A percentile compares a stretch with the other conserved stretches of the same genome.
These are phyloP conservation scores for Claviceps pusilla DNA, from an alignment of 2,329 filamentous ascomycete species.

Conservation along the genomic window DNA sequence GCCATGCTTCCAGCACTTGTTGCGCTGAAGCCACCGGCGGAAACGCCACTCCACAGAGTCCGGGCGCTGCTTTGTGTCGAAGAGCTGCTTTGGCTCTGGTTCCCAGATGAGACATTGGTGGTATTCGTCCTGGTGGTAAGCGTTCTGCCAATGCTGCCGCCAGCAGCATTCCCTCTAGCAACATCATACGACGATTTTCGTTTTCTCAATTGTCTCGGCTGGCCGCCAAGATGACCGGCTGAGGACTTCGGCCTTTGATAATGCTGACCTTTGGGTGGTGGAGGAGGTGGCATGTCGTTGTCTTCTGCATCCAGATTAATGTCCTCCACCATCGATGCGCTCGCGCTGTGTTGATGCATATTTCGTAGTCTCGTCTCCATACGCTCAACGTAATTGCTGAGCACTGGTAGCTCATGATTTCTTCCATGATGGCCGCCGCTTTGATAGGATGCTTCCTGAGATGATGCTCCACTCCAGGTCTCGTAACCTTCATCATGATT, in stretches of 20 bases:
- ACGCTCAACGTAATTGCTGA: constrained; percentile 75
- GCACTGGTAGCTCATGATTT: constrained; percentile 47
- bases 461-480: constrained; percentile 41
- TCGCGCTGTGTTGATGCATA: constrained; percentile 48
- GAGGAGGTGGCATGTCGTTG: constrained; percentile 42
- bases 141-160: constrained; percentile 51
- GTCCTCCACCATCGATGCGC: constrained; percentile 9
- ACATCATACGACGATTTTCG: constrained; percentile 71
- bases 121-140: constrained; percentile 79
- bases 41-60: constrained; percentile 86
- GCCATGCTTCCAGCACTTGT: constrained; percentile 91
- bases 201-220: constrained; percentile 37
- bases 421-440: constrained; percentile 27
- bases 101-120: constrained; percentile 61
- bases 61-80: constrained; percentile 66
- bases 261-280: constrained; percentile 41
- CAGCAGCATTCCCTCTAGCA: constrained; percentile 24
- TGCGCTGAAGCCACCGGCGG: constrained; percentile 79
- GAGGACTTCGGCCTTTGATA: constrained; percentile 45
- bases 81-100: constrained; percentile 56
- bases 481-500: constrained; percentile 46
- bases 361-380: constrained; percentile 74
- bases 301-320: constrained; percentile 15
- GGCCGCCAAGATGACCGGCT: constrained; percentile 27
- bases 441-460: constrained; percentile 30